phyloP scores from a whole-genome alignment of 805 yeast genomes.

The Dipodascus geniculatus region DNA sequence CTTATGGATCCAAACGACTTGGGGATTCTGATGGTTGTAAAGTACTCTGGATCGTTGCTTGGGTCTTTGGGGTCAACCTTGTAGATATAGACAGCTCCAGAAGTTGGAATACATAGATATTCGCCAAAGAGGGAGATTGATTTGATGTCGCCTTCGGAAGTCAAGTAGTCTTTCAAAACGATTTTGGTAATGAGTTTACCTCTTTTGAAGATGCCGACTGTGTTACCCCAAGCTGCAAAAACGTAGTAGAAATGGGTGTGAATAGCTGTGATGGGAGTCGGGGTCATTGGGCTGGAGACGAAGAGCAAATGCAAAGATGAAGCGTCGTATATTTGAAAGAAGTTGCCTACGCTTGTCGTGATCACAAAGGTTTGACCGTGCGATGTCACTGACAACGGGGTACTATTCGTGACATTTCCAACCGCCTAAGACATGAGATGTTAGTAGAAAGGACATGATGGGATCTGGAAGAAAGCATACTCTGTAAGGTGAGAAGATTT shows the following conservation, averaged over 20 bases:
- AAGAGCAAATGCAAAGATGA: slow-evolving; percentile 73
- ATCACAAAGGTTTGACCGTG: slow-evolving; percentile 80
- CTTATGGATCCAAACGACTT: slow-evolving; percentile 62
- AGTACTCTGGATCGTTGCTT: slow-evolving; percentile 47
- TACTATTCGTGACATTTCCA: slow-evolving; percentile 80
- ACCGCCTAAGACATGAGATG: slow-evolving; percentile 26
- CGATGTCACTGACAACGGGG: slow-evolving; percentile 81
- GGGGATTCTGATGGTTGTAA: slow-evolving; percentile 50
- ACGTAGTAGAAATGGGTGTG: slow-evolving; percentile 77
- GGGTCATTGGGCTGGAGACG: slow-evolving; percentile 72
- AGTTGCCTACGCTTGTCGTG: slow-evolving; percentile 79
- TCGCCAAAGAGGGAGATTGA: slow-evolving; percentile 65
- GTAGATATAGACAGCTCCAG: slow-evolving; percentile 40
- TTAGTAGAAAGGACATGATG: no score
- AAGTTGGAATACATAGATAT: slow-evolving; percentile 48
- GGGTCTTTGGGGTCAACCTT: slow-evolving; percentile 32
- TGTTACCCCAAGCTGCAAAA: slow-evolving; percentile 61
- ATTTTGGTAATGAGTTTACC: slow-evolving; percentile 47
- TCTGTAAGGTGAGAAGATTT: slow-evolving; percentile 76
- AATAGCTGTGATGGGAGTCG: slow-evolving; percentile 54
- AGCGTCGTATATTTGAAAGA: slow-evolving; percentile 87
- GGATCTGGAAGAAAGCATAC: slow-evolving; percentile 24
- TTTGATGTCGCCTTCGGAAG: slow-evolving; percentile 24
- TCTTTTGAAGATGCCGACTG: slow-evolving; percentile 69
- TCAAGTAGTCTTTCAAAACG: slow-evolving; percentile 1